phyloP scores from a whole-genome alignment of 2,329 filamentous ascomycete species.

The Aspergillus amoenus region DNA sequence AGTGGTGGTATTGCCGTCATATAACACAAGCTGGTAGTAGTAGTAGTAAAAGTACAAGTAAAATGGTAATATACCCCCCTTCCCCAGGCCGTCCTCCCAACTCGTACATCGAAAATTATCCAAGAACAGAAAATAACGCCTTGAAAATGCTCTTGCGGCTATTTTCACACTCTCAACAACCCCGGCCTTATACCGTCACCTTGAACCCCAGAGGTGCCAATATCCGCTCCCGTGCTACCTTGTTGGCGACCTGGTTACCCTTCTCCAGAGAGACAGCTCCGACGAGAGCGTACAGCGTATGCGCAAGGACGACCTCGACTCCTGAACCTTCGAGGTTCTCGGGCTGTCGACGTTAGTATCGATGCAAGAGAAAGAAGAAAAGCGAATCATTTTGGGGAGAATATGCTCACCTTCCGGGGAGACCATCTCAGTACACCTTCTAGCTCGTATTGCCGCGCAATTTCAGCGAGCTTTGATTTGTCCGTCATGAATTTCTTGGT shows the following conservation, averaged over 20 bases:
- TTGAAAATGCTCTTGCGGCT: slow-evolving; percentile 36
- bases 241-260: slow-evolving; percentile 74
- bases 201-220: slow-evolving; percentile 53
- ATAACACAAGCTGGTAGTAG: slow-evolving; percentile 23
- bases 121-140: slow-evolving; percentile 32
- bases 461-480: slow-evolving; percentile 62
- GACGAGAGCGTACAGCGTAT: slow-evolving; percentile 79
- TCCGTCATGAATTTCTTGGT: slow-evolving; percentile 63
- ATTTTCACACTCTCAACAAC: slow-evolving; percentile 18
- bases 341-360: slow-evolving; percentile 44
- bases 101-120: slow-evolving; percentile 21
- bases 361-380: slow-evolving; percentile 2
- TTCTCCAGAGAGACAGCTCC: slow-evolving; percentile 88
- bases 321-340: slow-evolving; percentile 72
- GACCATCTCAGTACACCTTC: slow-evolving; percentile 81
- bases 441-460: slow-evolving; percentile 72
- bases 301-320: slow-evolving; percentile 69
- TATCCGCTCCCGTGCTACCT: slow-evolving; percentile 74
- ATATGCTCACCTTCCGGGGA: slow-evolving; percentile 69
- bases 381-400: neutral
- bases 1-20: slow-evolving; percentile 25
- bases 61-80: slow-evolving; percentile 10
- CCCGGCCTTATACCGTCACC: slow-evolving; percentile 22
- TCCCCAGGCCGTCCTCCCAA: slow-evolving; percentile 12
- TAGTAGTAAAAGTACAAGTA: slow-evolving; percentile 37